Evolutionary conservation across 371 early-diverging fungal genomes (phyloP), one percentile per base, ranked within the genome.

Genomic region (Batrachochytrium dendrobatidis): DNA sequence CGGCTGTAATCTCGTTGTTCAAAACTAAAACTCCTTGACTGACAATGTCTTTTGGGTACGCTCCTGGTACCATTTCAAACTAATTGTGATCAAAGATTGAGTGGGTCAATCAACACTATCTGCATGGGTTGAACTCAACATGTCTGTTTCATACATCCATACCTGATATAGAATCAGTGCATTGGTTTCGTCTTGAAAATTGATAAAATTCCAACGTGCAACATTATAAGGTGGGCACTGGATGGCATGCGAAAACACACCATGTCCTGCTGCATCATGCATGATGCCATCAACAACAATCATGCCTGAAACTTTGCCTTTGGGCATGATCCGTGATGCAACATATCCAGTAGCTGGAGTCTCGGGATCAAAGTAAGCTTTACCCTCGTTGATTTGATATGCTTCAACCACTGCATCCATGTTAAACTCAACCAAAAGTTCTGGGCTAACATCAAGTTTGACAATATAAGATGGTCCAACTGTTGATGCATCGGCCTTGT

Each of bases 211-310:
- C 91, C 93, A 93, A 59, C 84, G 84, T 48, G 88, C 90, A 35
- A 87, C 84, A 56, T 86, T 71, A 56, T 94, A 90, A 32, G 94
- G 93, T 55, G 87, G 85, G 64, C 17, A 80, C 86, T 69, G 90
- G 81, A 90, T 72, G 6, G 92, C 94, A 67, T 90, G 89, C 56
- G 89, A 83, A 67, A 87, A 90, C 65, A 88, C 75, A 30, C 88
- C 91, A 2, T 49, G 20, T 31, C 85, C 78, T 34, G 77, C 77
- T 32, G 85, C 67, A 39, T 86, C 83, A 54, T 83, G 62, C 26
- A 53, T 67, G 32, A 78, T 63, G 45, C 88, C 87, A 55, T 86
- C 79, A 7, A 88, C 74, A 55, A 82, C 80, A 65, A 91, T 74
- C 45, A 81, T 82, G 8, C 90, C 92, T 10, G 78, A 76, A 55